Percentiles rank a stretch among this genome's conserved stretches.
Evolutionary conservation across 208 protist species (phyloP).

Genomic region (Willaertia magna): DNA sequence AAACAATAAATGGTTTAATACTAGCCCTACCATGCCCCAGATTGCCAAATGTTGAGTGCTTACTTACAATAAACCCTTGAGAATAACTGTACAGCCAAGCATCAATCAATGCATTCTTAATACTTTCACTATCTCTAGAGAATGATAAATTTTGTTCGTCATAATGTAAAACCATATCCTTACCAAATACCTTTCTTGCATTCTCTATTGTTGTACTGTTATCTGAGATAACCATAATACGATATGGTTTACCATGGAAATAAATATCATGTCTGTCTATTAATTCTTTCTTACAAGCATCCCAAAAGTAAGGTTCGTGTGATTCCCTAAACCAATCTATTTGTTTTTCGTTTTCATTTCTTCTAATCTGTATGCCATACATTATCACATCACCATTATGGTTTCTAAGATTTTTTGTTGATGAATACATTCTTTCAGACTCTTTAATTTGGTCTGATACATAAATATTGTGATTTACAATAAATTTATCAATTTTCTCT

Average conservation of each 20-base stretch:
- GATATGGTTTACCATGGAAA: not conserved
- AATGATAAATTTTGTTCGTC: not conserved
- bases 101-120: not conserved
- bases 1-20: not conserved
- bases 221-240: not conserved
- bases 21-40: not conserved
- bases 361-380: not conserved
- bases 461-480: not conserved
- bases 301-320: not conserved
- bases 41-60: not conserved
- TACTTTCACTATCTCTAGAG: not conserved
- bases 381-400: not conserved
- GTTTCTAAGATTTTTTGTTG: too few species aligned
- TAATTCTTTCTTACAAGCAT: not conserved
- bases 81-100: not conserved
- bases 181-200: not conserved
- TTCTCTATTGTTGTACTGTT: not conserved
- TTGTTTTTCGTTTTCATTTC: not conserved
- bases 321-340: not conserved
- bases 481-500: not conserved
- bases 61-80: not conserved
- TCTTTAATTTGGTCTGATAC: not conserved
- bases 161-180: not conserved
- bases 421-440: too few species aligned
- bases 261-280: not conserved